Evolutionary conservation across 2,329 filamentous ascomycete species (phyloP).

Genomic region (Ophiostoma sp.): DNA sequence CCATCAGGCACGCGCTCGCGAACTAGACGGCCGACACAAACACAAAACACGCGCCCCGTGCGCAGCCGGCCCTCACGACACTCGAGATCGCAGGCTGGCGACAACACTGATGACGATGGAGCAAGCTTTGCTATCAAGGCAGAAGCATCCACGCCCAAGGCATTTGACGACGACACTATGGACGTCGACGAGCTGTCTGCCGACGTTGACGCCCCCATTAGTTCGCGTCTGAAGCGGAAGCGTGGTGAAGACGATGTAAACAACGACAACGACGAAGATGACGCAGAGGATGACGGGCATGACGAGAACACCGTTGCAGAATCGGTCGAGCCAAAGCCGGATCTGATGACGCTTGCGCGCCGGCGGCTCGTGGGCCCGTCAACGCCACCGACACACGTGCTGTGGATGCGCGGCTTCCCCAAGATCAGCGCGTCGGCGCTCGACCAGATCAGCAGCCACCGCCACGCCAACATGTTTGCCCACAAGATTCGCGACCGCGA

Average conservation of each 20-base stretch:
- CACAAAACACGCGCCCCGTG: background rate
- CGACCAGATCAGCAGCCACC: slow-evolving; percentile 71
- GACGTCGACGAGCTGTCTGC: slow-evolving; percentile 45
- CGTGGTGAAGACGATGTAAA: slow-evolving; percentile 40
- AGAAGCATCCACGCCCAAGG: slow-evolving; percentile 52
- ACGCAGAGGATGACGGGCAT: background rate
- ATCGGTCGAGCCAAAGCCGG: slow-evolving; percentile 15
- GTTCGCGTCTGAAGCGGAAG: slow-evolving; percentile 49
- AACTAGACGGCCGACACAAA: background rate
- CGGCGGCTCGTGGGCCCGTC: slow-evolving; percentile 35
- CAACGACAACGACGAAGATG: slow-evolving; percentile 32
- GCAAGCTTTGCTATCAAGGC: slow-evolving; percentile 45
- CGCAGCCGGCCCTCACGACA: slow-evolving; percentile 20
- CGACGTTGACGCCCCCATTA: slow-evolving; percentile 31
- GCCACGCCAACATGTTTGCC: slow-evolving; percentile 73
- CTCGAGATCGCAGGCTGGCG: background rate
- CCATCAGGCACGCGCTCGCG: slow-evolving; percentile 1
- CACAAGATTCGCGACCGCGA: slow-evolving; percentile 68
- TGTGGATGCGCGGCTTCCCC: slow-evolving; percentile 70
- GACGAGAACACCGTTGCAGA: background rate
- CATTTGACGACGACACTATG: slow-evolving; percentile 50
- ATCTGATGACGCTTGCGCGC: slow-evolving; percentile 25
- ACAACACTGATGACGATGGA: slow-evolving; percentile 4
- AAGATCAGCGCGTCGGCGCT: slow-evolving; percentile 67
- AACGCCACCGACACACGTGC: slow-evolving; percentile 59